Percentiles rank a stretch among this genome's conserved stretches.
These are phyloP conservation scores for Spraguea lophii DNA, from an alignment of 371 early-diverging fungal genomes.

Conservation along the genomic window DNA sequence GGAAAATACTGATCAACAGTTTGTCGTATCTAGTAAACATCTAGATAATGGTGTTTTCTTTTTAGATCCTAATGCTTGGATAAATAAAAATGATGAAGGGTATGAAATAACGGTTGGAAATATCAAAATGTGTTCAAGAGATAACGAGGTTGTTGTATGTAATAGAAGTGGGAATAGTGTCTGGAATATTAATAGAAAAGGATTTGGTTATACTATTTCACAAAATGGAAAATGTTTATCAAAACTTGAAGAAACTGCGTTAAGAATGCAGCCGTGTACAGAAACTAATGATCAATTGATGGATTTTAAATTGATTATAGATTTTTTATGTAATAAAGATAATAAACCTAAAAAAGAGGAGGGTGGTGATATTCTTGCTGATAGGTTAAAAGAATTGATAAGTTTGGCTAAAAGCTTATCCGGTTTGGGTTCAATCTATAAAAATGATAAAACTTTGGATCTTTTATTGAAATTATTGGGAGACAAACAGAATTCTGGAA, in stretches of 20 bases:
- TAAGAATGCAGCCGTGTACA: slow-evolving; percentile 10
- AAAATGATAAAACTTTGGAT: no score
- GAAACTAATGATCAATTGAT: slow-evolving; percentile 21
- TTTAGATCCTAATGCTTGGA: slow-evolving; percentile 3
- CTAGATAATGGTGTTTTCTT: slow-evolving; percentile 2
- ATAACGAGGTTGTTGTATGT: slow-evolving; percentile 3
- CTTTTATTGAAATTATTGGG: no score
- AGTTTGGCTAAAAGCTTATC: no score
- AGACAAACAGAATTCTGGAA: no score
- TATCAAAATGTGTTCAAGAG: slow-evolving; percentile 6
- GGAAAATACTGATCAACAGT: neutral
- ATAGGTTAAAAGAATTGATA: no score
- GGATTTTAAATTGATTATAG: slow-evolving; percentile 11
- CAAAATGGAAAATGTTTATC: slow-evolving; percentile 10
- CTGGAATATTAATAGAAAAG: slow-evolving; percentile 11
- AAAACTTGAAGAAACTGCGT: slow-evolving; percentile 5
- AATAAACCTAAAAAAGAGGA: no score
- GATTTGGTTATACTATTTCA: slow-evolving; percentile 17
- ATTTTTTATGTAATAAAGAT: no score
- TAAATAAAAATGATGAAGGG: slow-evolving; percentile 4
- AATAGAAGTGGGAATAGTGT: neutral
- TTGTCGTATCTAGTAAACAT: slow-evolving; percentile 5
- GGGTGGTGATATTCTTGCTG: no score
- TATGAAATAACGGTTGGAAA: slow-evolving; percentile 10
- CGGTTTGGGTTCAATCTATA: no score